A percentile compares a stretch with the other conserved stretches of the same genome.
Conservation (phyloP, 208 protist species). For the Acanthamoeba lenticulata region DNA sequence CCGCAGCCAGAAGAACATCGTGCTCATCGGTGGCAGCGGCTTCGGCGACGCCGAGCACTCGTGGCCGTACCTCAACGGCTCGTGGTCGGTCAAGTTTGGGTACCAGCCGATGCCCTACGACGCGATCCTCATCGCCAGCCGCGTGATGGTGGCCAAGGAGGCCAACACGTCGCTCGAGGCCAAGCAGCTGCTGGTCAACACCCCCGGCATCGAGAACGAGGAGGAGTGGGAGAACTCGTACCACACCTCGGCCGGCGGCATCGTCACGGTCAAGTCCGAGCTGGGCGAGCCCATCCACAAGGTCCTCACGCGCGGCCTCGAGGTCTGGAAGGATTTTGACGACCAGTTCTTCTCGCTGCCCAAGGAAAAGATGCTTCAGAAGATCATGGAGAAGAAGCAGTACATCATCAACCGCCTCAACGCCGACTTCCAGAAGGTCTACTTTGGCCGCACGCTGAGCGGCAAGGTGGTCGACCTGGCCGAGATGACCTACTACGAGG, state of each 20-base stretch:
- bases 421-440: conserved; percentile 87
- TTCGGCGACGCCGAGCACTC: conserved; percentile 83
- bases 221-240: conserved; percentile 86
- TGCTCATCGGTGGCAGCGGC: conserved; percentile 86
- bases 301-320: conserved; percentile 73
- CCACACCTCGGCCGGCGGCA: conserved; percentile 79
- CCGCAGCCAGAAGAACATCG: conserved; percentile 81
- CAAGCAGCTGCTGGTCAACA: conserved; percentile 84
- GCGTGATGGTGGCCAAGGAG: conserved; percentile 86
- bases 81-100: conserved; percentile 81
- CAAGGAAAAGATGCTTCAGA: conserved; percentile 75
- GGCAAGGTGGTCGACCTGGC: conserved; percentile 79
- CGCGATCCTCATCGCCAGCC: conserved; percentile 84
- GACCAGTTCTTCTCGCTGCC: conserved; percentile 84
- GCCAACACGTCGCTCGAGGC: conserved; percentile 78
- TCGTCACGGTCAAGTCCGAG: conserved; percentile 88
- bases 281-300: conserved; percentile 90
- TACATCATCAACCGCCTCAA: conserved; percentile 87
- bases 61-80: conserved; percentile 72
- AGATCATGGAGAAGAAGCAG: conserved; percentile 79
- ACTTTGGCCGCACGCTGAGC: conserved; percentile 72
- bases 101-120: conserved; percentile 87
- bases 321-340: conserved; percentile 84
- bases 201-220: conserved; percentile 79
- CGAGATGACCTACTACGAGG: conserved; percentile 87